Evolutionary conservation across 371 early-diverging fungal species (phyloP).

Genomic region (Actinomortierella wolfii): DNA sequence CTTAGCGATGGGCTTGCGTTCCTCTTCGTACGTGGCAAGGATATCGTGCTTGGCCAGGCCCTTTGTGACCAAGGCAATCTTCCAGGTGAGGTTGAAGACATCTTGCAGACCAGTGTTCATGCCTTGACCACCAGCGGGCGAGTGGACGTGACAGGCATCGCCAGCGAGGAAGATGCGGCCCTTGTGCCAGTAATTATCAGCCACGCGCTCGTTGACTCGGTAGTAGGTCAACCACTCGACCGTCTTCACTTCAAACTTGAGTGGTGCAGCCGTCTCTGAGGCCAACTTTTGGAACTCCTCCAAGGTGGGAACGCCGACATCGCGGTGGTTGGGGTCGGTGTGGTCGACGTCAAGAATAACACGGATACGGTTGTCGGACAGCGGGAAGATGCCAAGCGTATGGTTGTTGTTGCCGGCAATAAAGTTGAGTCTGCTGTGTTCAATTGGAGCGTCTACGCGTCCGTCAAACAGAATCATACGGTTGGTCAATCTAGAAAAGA

Average conservation of each 20-base stretch:
- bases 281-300: too few species aligned
- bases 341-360: conserved; percentile 20
- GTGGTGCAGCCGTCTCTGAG: too few species aligned
- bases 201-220: conserved; percentile 42
- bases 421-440: conserved; percentile 5
- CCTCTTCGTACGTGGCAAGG: conserved; percentile 25
- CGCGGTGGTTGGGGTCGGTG: conserved; percentile 10
- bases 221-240: conserved; percentile 33
- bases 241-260: conserved; percentile 4
- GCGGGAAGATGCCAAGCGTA: conserved; percentile 11
- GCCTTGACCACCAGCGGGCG: conserved; percentile 15
- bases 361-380: conserved; percentile 13
- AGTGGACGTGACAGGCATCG: conserved; percentile 50
- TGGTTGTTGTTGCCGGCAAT: conserved; percentile 16
- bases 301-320: too few species aligned
- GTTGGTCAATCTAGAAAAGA: too few species aligned
- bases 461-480: conserved; percentile 33
- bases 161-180: conserved; percentile 45
- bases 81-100: conserved; percentile 38
- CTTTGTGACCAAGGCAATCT: conserved; percentile 29
- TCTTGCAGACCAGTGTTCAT: conserved; percentile 44
- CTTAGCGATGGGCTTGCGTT: conserved; percentile 32
- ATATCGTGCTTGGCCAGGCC: conserved; percentile 22
- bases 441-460: conserved; percentile 6
- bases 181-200: conserved; percentile 23